Evolutionary conservation across 129 eudicot species (phyloP), one percentile per base, ranked within the genome.

Genomic region (Escallonia rubra): DNA sequence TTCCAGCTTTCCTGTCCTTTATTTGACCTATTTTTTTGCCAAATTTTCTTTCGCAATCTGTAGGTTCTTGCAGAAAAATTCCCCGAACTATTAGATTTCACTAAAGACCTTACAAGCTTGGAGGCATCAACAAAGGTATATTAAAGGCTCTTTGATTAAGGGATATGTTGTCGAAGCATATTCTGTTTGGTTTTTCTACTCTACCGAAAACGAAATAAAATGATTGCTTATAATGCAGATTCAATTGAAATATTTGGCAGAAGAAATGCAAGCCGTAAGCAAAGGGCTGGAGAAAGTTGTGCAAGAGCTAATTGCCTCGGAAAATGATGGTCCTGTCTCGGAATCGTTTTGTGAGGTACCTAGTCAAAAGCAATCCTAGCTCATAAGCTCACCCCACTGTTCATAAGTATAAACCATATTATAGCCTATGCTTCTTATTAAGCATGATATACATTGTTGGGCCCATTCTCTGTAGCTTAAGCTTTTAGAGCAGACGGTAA

Each of bases 191-290:
- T 55, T 44, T 68, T n/a, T 12, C 4, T 49, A 7, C 14, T n/a
- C 6, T 5, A 9, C 52, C 1, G 34, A 15, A 47, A 12, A 10
- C 5, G 40, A 41, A 34, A 10, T 43, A 73, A 47, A 53, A 16
- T 7, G 12, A 39, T 10, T 10, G 9, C 15, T 43, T 78, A 0
- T 61, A 51, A 11, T 69, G 63, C 84, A 89, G 96, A 74, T 85
- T 52, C 96, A 89, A 74, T 45, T 85, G 62, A 89, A 89, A 61
- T 80, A 85, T 72, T 74, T 85, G 83, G 96, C 92, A 5, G 96
- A 89, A 76, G 96, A 89, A 85, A 89, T 89, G 96, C 89, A 89
- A 74, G 85, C 92, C 42, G 67, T 85, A 52, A 75, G 74, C 78
- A 85, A 85, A 80, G 96, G 92, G 66, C 79, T 89, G 23, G 89